phyloP scores from a whole-genome alignment of 2,329 filamentous ascomycete genomes.

The Arthroderma uncinatum region DNA sequence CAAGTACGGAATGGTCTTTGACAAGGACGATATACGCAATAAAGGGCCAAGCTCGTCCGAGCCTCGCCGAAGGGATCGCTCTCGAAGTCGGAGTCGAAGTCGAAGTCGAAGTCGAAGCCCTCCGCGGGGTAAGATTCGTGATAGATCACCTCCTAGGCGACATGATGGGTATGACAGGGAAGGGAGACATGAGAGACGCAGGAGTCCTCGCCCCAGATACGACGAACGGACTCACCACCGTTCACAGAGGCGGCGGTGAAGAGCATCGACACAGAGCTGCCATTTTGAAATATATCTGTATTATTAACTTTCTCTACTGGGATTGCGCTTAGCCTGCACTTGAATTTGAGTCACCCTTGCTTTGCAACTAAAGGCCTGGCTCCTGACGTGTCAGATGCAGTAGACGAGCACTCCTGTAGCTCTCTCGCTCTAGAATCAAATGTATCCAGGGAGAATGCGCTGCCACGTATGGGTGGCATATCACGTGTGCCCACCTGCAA shows the following conservation, averaged over 20 bases:
- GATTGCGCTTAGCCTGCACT: not conserved
- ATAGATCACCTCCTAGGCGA: conserved; percentile 22
- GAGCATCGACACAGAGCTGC: not conserved
- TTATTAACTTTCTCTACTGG: not conserved
- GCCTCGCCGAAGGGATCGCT: conserved; percentile 15
- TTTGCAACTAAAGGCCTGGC: not conserved
- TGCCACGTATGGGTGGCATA: not conserved
- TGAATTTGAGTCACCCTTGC: not conserved
- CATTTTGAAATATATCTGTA: not conserved
- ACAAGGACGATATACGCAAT: conserved; percentile 56
- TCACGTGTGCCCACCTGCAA: not conserved
- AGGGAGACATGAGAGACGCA: conserved; percentile 8
- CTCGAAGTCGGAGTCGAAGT: conserved; percentile 33
- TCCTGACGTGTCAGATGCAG: not conserved
- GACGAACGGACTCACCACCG: not conserved
- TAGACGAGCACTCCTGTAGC: not conserved
- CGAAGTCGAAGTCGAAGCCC: conserved; percentile 36
- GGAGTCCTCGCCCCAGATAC: conserved; percentile 18
- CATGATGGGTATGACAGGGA: conserved; percentile 19
- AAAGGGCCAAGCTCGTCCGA: conserved; percentile 16
- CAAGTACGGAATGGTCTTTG: conserved; percentile 70
- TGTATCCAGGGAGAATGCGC: not conserved
- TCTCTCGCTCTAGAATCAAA: not conserved
- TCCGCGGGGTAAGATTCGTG: conserved; percentile 24
- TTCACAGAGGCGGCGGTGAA: conserved; percentile 3